phyloP scores from a whole-genome alignment of 1,139 yeast genomes.

The Zygoascus hellenicus region DNA sequence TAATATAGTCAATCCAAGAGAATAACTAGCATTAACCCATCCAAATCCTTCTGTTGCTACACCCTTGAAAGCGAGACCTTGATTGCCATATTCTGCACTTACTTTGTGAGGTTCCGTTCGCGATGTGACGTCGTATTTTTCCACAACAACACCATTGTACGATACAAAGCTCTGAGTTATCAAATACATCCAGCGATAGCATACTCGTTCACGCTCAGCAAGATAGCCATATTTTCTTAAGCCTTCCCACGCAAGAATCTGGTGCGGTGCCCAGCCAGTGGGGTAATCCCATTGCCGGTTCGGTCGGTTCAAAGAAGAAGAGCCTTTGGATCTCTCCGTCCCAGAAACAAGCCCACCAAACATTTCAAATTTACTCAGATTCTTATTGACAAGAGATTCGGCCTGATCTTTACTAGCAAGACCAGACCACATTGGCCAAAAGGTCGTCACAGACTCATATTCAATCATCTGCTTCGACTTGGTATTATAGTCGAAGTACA shows the following conservation, averaged over 20 bases:
- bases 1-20: slow-evolving; percentile 66
- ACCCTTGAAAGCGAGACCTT: slow-evolving; percentile 87
- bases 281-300: slow-evolving; percentile 98
- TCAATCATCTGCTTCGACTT: slow-evolving; percentile 49
- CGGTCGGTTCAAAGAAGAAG: slow-evolving; percentile 62
- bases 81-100: slow-evolving; percentile 96
- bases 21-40: slow-evolving; percentile 89
- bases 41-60: slow-evolving; percentile 94
- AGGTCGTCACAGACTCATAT: slow-evolving; percentile 84
- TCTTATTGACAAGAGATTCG: slow-evolving; percentile 47
- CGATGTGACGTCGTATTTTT: slow-evolving; percentile 85
- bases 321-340: slow-evolving; percentile 71
- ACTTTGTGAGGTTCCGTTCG: slow-evolving; percentile 85
- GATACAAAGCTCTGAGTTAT: slow-evolving; percentile 92
- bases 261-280: slow-evolving; percentile 99
- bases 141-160: slow-evolving; percentile 92
- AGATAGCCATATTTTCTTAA: slow-evolving; percentile 65
- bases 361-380: slow-evolving; percentile 71
- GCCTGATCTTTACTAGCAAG: slow-evolving; percentile 75
- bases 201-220: slow-evolving; percentile 62
- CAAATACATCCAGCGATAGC: slow-evolving; percentile 82
- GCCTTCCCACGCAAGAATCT: slow-evolving; percentile 91
- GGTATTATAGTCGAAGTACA: slow-evolving; percentile 82
- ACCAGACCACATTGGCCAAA: slow-evolving; percentile 92
- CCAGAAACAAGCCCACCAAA: slow-evolving; percentile 90